A percentile compares a stretch with the other conserved stretches of the same genome.
Evolutionary conservation across 1,139 yeast species (phyloP).

Genomic region (Suhomyces ambrosiae): DNA sequence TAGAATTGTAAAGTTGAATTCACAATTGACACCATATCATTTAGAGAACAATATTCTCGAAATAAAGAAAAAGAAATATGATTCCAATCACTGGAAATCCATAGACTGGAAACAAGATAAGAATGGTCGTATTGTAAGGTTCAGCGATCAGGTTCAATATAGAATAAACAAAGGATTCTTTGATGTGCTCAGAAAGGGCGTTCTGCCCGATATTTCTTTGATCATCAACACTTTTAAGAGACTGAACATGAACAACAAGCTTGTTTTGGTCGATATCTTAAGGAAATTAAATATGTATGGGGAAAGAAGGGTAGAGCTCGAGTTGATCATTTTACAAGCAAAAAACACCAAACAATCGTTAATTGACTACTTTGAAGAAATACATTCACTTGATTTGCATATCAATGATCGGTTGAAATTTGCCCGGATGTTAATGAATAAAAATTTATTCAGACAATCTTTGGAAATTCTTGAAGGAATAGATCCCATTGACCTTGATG

Average conservation of each 20-base stretch:
- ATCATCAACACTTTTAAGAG: constrained; percentile 36
- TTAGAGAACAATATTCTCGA: constrained; percentile 21
- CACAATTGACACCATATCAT: constrained; percentile 36
- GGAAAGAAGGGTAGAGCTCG: constrained; percentile 20
- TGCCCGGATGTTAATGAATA: constrained; percentile 35
- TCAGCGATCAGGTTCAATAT: constrained; percentile 32
- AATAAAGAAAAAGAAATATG: constrained; percentile 21
- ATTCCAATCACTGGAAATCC: constrained; percentile 24
- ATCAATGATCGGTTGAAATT: constrained; percentile 35
- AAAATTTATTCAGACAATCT: constrained; percentile 29
- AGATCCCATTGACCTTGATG: constrained; percentile 26
- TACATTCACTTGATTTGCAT: constrained; percentile 13
- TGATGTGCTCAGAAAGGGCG: constrained; percentile 36
- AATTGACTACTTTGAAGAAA: constrained; percentile 6
- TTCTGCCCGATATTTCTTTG: constrained; percentile 37
- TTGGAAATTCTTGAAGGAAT: constrained; percentile 27
- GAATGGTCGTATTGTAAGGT: constrained; percentile 18
- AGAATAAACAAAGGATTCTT: constrained; percentile 39
- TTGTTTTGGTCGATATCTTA: constrained; percentile 24
- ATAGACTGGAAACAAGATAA: constrained; percentile 21
- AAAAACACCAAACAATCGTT: constrained; percentile 16
- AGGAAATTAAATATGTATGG: constrained; percentile 24
- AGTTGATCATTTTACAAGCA: constrained; percentile 25
- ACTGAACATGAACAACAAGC: constrained; percentile 25
- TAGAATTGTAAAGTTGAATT: constrained; percentile 26